Percentiles rank a stretch among this genome's conserved stretches.
Conservation (phyloP, 2,329 filamentous ascomycete genomes). For the Trichoderma harzianum region DNA sequence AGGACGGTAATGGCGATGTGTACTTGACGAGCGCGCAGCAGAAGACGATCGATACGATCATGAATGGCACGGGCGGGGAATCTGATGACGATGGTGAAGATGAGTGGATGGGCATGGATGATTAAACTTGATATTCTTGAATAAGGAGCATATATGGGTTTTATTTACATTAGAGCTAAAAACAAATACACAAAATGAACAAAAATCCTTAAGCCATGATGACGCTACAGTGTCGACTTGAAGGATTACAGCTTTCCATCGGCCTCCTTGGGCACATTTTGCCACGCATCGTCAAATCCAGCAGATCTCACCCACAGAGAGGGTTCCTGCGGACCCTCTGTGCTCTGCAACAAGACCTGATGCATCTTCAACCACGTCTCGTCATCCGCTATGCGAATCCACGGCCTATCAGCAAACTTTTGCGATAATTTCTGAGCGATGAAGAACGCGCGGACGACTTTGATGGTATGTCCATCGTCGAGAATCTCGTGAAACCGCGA, state of each 20-base stretch:
- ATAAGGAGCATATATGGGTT: constrained; percentile 6
- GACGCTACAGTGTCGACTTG: background rate
- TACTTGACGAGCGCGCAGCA: constrained; percentile 16
- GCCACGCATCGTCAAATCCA: constrained; percentile 66
- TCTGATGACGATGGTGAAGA: constrained; percentile 34
- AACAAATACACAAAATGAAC: background rate
- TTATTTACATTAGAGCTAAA: constrained; percentile 6
- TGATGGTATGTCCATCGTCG: constrained; percentile 81
- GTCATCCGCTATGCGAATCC: constrained; percentile 52
- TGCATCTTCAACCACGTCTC: constrained; percentile 59
- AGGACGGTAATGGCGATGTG: constrained; percentile 12
- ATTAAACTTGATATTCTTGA: constrained; percentile 32
- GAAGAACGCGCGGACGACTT: constrained; percentile 67
- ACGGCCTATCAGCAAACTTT: constrained; percentile 43
- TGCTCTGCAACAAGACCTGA: constrained; percentile 60
- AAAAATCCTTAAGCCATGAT: background rate
- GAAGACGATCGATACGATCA: constrained; percentile 29
- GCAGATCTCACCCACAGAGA: constrained; percentile 64
- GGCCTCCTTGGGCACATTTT: constrained; percentile 10
- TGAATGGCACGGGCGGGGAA: constrained; percentile 36
- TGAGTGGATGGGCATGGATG: constrained; percentile 49
- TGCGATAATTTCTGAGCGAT: constrained; percentile 55
- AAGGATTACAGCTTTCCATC: background rate
- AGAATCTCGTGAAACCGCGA: constrained; percentile 44
- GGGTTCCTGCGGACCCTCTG: constrained; percentile 44